These are phyloP conservation scores for Yamadazyma diospyri DNA, from an alignment of 1,139 yeast genomes.

Conservation along the genomic window DNA sequence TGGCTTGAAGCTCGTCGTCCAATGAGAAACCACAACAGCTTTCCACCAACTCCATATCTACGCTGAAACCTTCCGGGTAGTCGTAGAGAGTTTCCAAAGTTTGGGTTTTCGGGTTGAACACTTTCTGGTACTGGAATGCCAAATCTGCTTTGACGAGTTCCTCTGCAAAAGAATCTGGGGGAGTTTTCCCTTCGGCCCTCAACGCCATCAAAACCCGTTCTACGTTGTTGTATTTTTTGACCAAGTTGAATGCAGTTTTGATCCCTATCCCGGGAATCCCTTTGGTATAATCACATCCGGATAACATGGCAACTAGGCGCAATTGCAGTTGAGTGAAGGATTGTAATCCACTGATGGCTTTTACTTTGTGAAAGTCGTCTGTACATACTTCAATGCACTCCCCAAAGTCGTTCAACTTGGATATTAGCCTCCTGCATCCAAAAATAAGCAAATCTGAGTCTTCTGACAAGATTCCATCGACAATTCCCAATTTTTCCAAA, in stretches of 20 bases:
- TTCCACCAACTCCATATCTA: slow-evolving; percentile 40
- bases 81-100: slow-evolving; percentile 56
- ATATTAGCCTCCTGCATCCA: slow-evolving; percentile 74
- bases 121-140: slow-evolving; percentile 85
- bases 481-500: slow-evolving; percentile 69
- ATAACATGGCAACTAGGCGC: slow-evolving; percentile 74
- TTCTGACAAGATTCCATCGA: slow-evolving; percentile 87
- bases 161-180: slow-evolving; percentile 57
- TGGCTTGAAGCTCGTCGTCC: slow-evolving; percentile 43
- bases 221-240: slow-evolving; percentile 48
- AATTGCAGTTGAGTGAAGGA: slow-evolving; percentile 54
- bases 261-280: slow-evolving; percentile 84
- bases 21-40: slow-evolving; percentile 63
- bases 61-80: slow-evolving; percentile 39
- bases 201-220: slow-evolving; percentile 57
- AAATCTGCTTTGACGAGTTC: slow-evolving; percentile 67
- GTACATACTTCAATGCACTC: slow-evolving; percentile 67
- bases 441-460: slow-evolving; percentile 91
- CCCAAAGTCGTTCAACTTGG: slow-evolving; percentile 79
- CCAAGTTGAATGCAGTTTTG: slow-evolving; percentile 66
- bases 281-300: slow-evolving; percentile 94
- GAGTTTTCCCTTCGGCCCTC: slow-evolving; percentile 57
- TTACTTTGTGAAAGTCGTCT: slow-evolving; percentile 46
- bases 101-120: slow-evolving; percentile 61
- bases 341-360: slow-evolving; percentile 43